Evolutionary conservation across 345 rosid species (phyloP), one percentile per base, ranked within the genome.

Genomic region (Arabidopsis suecica): DNA sequence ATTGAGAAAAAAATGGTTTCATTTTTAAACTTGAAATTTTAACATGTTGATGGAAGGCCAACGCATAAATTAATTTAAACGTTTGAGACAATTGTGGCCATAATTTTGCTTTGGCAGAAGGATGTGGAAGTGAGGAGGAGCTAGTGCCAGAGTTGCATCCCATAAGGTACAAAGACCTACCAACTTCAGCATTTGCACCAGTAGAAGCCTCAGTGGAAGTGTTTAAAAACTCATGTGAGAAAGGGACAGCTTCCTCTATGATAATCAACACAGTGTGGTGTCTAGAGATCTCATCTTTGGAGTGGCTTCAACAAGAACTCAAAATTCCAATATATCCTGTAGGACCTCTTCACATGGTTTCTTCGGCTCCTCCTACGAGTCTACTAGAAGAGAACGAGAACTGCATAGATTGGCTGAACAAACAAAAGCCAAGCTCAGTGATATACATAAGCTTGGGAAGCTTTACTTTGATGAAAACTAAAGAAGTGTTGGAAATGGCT

Each of bases 361-460:
- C 25, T 22, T 28, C 62, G 7, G 61, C 62, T 33, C 37, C 72
- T 53, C 10, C 40, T 36, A 32, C 48, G 8, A 55, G 71, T 51
- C 8, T 48, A 16, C 32, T 65, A n/a, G 28, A 48, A 65, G 71
- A 65, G 58, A 36, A 48, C 5, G 11, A 32, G 28, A 70, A 79
- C 25, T 88, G 91, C 82, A 22, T 90, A 4, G 65, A 80, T 1
- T 90, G 53, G 53, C 36, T 90, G 37, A 72, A 79, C 73, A 64
- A 56, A 13, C 87, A 65, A 4, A 28, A 77, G 16, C 74, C 59
- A 3, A 22, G 72, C 6, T 84, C 91, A 0, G 86, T 86, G 7
- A 78, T 74, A 0, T 88, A 86, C 65, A 76, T 90, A 40, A 75
- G 88, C 63, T 83, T 90, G 42, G 93, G 93, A 13, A 85, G 83